Evolutionary conservation across 2,329 filamentous ascomycete genomes (phyloP), one percentile per base, ranked within the genome.

Genomic region (Clonostachys rosea): DNA sequence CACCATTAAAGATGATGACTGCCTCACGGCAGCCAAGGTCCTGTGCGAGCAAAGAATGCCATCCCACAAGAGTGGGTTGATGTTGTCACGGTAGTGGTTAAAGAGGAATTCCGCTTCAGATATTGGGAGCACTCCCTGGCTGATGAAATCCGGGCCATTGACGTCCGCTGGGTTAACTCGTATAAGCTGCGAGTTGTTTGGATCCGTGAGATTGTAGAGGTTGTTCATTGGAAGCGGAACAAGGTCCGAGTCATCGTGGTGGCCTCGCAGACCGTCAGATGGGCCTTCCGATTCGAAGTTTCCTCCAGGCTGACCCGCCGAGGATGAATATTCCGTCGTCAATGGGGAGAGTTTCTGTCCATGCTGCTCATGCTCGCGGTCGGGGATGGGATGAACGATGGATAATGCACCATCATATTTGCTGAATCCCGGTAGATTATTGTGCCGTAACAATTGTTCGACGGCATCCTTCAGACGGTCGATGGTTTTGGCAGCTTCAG

Each of bases 21-120:
- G 43, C n/a, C 53, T 47, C 10, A 50, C 52, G 14, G 47, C 45
- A 13, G 42, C 37, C n/a, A 54, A 46, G 14, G 50, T 50, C 16
- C 42, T 48, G 48, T 58, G 54, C 5, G 46, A 41, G 43, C 50
- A 52, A 3, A 53, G 50, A 4, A 54, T 49, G 9, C 55, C 56
- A 40, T 52, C 47, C 43, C 54, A 58, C 3, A 58, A 43, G 12
- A 55, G 42, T 3, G 48, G 51, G 41, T 56, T 56, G 40, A 58
- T 52, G 18, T 51, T 46, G 24, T 49, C 44, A 16, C 52, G 42
- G 45, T 54, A 58, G 46, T 54, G 50, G n/a, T 50, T 44, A 34
- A 54, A 56, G 16, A 58, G 51, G 8, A 50, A 48, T 16, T 56
- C 54, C 10, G 55, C 55, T 33, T 58, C 53, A 2, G 47, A 43